Base-by-base conservation (phyloP, 2,329 filamentous ascomycete genomes). In the Sclerotinia trifoliorum region DNA sequence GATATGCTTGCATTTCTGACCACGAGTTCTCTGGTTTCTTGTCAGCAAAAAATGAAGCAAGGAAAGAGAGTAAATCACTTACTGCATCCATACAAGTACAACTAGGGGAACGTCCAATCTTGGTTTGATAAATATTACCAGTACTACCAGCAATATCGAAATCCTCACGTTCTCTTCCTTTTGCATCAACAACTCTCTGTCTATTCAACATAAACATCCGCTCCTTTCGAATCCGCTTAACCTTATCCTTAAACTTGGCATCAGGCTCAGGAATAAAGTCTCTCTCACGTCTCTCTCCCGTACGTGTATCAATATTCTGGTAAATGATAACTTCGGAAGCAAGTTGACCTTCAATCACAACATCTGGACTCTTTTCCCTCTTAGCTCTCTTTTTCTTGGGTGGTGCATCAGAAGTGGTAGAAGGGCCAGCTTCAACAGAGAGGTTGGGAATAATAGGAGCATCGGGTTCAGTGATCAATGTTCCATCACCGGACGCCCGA, bases 401-500 rank as follows among this genome's bases (percentile, higher is more conserved):
- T 67, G 55, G 55, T 29, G 54, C 51, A 56, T 46, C 58, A 32
- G 63, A 56, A 26, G 19, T 19, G 8, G 51, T 48, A 35, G 69
- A 48, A 48, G 61, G 39, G 8, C 26, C 60, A 26, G 51, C 46
- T 39, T 54, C 55, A 46, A 19, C 24, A 19, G 66, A 26, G 11
- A 46, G 21, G 13, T 24, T 35, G 29, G 42, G 44, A 1, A 26
- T 5, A 3, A n/a, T 51, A 26, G 46, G 24, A 44, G 48, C 39
- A 51, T 57, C 35, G 21, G 58, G 29, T 8, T 51, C 51, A 5
- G 19, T 48, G 11, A 42, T 6, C 29, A 46, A 49, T 35, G 49
- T n/a, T n/a, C 56, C 65, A 58, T 76, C 70, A 60, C 75, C 74
- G 44, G 79, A 78, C 24, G 78, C 79, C 62, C 79, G 79, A 51